phyloP scores from a whole-genome alignment of 2,329 filamentous ascomycete genomes.

The Arthrinium puccinioides region DNA sequence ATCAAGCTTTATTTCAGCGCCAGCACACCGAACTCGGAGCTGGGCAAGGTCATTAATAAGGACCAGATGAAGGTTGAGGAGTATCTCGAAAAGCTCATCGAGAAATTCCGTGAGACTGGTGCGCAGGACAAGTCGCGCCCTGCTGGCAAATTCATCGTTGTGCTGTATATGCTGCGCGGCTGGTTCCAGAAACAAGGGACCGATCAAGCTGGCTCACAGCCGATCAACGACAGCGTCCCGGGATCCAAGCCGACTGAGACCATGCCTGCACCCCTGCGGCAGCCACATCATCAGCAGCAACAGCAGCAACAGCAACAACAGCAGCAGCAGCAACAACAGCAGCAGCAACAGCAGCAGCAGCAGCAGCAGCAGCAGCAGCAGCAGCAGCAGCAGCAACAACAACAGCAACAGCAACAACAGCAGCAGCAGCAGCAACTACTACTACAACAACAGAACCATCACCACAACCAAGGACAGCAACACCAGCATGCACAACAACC shows the following conservation, averaged over 20 bases:
- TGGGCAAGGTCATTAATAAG: constrained; percentile 63
- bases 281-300: constrained; percentile 8
- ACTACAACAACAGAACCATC: constrained; percentile 3
- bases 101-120: constrained; percentile 58
- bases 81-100: constrained; percentile 63
- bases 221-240: constrained; percentile 1
- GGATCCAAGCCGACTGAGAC: background rate
- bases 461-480: constrained; percentile 12
- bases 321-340: constrained; percentile 1
- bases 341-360: too few species aligned
- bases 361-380: constrained; percentile 4
- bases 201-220: constrained; percentile 8
- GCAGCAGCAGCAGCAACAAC: background rate
- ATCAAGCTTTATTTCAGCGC: constrained; percentile 69
- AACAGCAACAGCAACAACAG: background rate
- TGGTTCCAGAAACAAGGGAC: constrained; percentile 52
- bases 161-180: constrained; percentile 60
- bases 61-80: constrained; percentile 57
- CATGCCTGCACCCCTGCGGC: too few species aligned
- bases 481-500: constrained; percentile 11
- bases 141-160: constrained; percentile 62
- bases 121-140: constrained; percentile 57
- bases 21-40: constrained; percentile 53
- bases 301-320: too few species aligned
- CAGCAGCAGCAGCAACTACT: background rate